Evolutionary conservation across 148 eudicot species (phyloP).

Genomic region (Talinum fruticosum): DNA sequence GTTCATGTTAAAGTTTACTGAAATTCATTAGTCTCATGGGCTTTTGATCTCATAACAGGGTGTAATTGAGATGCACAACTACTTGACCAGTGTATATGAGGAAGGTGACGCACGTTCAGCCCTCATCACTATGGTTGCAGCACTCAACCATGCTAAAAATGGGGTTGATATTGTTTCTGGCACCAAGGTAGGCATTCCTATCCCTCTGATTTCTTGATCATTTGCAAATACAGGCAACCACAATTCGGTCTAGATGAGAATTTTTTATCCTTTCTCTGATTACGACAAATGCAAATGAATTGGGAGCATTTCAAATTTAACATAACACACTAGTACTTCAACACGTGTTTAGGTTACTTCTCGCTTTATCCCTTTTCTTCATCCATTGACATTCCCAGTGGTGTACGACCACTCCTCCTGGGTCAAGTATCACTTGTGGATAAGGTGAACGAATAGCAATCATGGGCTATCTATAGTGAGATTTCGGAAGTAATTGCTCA

Average conservation of each 20-base stretch:
- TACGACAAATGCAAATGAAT: neutral
- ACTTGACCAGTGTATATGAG: constrained; percentile 92
- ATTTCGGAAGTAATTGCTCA: too few species aligned
- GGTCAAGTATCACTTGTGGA: too few species aligned
- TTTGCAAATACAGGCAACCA: neutral
- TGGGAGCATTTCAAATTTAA: neutral
- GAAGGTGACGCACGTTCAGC: constrained; percentile 99
- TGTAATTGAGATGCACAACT: constrained; percentile 96
- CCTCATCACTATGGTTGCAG: constrained; percentile 93
- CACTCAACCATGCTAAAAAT: constrained; percentile 96
- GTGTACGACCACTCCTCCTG: too few species aligned
- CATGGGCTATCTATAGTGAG: too few species aligned
- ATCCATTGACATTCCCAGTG: too few species aligned
- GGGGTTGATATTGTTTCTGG: constrained; percentile 94
- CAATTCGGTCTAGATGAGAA: neutral
- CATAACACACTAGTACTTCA: too few species aligned
- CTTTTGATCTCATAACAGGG: constrained; percentile 44
- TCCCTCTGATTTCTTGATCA: neutral
- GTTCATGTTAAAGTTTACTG: neutral
- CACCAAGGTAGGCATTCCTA: constrained; percentile 60
- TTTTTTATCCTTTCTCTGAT: neutral
- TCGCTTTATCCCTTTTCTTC: too few species aligned
- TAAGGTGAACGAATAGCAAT: too few species aligned
- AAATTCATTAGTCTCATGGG: constrained; percentile 2
- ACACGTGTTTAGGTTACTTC: too few species aligned